Conservation (phyloP, 2,329 filamentous ascomycete species). For the Paradendryphiella salina region DNA sequence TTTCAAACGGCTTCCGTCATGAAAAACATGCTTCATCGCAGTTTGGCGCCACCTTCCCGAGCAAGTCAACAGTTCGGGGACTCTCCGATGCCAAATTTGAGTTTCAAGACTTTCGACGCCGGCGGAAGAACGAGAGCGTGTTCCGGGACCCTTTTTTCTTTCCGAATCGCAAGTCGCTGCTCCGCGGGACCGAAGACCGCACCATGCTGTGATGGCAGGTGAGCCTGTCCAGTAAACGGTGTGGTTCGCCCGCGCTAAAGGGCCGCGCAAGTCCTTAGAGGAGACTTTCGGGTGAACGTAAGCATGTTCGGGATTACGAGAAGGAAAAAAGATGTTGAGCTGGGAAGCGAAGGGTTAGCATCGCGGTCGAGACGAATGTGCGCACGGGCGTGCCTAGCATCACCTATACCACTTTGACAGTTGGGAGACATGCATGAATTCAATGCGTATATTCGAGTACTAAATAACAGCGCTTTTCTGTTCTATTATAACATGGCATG, state of each 20-base stretch:
- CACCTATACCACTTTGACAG: background rate
- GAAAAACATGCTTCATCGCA: constrained; percentile 8
- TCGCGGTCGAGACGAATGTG: background rate
- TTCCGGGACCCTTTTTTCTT: background rate
- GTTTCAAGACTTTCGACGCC: constrained; percentile 12
- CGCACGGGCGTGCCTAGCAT: background rate
- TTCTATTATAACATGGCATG: constrained; percentile 3
- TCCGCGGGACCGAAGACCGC: background rate
- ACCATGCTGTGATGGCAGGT: background rate
- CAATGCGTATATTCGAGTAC: constrained; percentile 16
- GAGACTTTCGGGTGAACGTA: background rate
- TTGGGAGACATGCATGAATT: constrained; percentile 6
- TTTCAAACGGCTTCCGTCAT: constrained; percentile 11
- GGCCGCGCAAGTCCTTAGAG: background rate
- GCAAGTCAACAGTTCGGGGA: constrained; percentile 12
- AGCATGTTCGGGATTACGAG: background rate
- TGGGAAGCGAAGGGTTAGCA: background rate
- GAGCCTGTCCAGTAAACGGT: background rate
- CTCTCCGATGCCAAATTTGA: background rate
- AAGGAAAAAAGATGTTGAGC: background rate
- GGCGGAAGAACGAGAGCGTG: background rate
- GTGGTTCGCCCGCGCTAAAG: background rate
- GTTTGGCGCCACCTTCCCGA: constrained; percentile 7
- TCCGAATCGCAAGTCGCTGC: background rate
- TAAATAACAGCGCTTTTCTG: constrained; percentile 21